These are phyloP conservation scores for Phascolomyces articulosus DNA, from an alignment of 371 early-diverging fungal genomes.

Conservation along the genomic window DNA sequence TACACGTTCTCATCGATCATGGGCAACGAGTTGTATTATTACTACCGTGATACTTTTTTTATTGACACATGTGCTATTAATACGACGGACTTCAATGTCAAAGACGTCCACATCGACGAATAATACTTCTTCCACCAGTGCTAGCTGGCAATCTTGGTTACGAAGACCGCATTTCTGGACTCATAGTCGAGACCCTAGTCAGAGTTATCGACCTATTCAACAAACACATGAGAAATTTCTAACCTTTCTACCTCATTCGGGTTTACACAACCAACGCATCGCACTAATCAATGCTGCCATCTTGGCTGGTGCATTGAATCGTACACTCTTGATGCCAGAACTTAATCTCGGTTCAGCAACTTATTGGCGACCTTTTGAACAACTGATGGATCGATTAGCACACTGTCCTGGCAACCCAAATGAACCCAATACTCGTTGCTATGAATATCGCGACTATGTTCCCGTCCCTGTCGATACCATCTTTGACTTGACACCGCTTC, in stretches of 20 bases:
- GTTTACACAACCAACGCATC: conserved; percentile 62
- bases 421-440: conserved; percentile 22
- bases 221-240: conserved; percentile 35
- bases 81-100: neutral
- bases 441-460: conserved; percentile 41
- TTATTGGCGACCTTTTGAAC: conserved; percentile 29
- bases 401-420: conserved; percentile 11
- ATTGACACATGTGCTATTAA: neutral
- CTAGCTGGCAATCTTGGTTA: neutral
- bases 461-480: conserved; percentile 39
- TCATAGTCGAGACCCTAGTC: neutral
- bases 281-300: conserved; percentile 59
- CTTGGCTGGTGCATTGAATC: conserved; percentile 56
- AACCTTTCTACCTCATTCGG: conserved; percentile 63
- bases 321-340: conserved; percentile 59
- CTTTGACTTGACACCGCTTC: conserved; percentile 32
- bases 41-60: neutral
- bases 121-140: neutral
- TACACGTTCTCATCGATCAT: neutral
- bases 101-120: neutral
- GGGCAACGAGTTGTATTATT: neutral
- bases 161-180: neutral
- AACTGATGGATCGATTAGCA: conserved; percentile 17
- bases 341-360: conserved; percentile 42
- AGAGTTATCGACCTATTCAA: neutral